phyloP scores from a whole-genome alignment of 345 rosid genomes.

The Eucalyptus pauciflora region DNA sequence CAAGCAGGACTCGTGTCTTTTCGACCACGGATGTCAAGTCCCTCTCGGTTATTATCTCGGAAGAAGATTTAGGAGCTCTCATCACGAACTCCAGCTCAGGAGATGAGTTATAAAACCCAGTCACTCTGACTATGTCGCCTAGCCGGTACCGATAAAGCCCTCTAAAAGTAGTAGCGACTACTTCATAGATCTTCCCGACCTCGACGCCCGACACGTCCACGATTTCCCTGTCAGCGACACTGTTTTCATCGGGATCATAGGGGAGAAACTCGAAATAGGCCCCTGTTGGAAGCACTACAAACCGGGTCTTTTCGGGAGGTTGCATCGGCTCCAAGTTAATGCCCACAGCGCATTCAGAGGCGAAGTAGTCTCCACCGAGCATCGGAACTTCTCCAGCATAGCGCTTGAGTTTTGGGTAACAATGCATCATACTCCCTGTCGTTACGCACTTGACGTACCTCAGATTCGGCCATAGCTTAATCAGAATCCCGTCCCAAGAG shows the following conservation, averaged over 20 bases:
- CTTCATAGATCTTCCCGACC: conserved; percentile 35
- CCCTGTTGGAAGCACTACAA: conserved; percentile 28
- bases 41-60: conserved; percentile 21
- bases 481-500: conserved; percentile 29
- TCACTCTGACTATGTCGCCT: conserved; percentile 36
- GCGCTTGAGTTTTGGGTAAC: conserved; percentile 23
- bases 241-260: conserved; percentile 4
- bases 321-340: conserved; percentile 28
- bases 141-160: conserved; percentile 36
- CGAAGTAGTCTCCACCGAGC: conserved; percentile 35
- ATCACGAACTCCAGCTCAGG: conserved; percentile 32
- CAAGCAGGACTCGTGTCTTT: conserved; percentile 9
- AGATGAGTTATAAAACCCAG: conserved; percentile 29
- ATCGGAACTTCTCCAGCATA: conserved; percentile 26
- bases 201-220: conserved; percentile 25
- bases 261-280: conserved; percentile 47
- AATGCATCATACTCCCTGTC: conserved; percentile 42
- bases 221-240: conserved; percentile 8
- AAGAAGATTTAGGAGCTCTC: conserved; percentile 30
- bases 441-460: conserved; percentile 30
- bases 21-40: conserved; percentile 28
- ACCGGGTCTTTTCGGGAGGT: conserved; percentile 23
- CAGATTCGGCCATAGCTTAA: conserved; percentile 33
- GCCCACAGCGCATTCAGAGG: conserved; percentile 35
- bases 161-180: conserved; percentile 29